Percentiles rank a stretch among this genome's conserved stretches.
Conservation (phyloP, 208 protist species). For the Leishmania mexicana region DNA sequence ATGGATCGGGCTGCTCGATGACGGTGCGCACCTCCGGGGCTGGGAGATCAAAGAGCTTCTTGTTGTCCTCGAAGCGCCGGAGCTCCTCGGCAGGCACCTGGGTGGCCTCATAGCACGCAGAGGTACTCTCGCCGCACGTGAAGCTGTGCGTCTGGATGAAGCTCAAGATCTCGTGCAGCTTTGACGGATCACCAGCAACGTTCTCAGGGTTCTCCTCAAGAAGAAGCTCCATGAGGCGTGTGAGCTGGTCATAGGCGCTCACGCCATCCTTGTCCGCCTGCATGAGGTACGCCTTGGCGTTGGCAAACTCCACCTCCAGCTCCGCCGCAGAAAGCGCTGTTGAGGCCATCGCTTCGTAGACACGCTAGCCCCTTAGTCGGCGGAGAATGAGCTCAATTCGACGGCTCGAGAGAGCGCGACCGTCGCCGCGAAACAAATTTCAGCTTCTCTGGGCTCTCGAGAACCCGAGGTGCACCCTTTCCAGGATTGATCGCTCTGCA, state of each 20-base stretch:
- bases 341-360: conserved; percentile 26
- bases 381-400: background rate
- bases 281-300: conserved; percentile 91
- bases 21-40: conserved; percentile 80
- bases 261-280: conserved; percentile 85
- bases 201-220: conserved; percentile 81
- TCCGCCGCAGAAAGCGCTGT: conserved; percentile 27
- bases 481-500: background rate
- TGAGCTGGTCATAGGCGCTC: conserved; percentile 93
- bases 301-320: conserved; percentile 73
- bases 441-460: background rate
- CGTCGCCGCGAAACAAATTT: background rate
- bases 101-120: conserved; percentile 65
- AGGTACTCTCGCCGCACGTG: conserved; percentile 69
- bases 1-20: conserved; percentile 90
- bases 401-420: background rate
- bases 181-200: conserved; percentile 67
- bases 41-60: conserved; percentile 74
- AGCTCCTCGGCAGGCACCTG: conserved; percentile 68
- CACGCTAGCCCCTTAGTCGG: background rate
- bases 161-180: conserved; percentile 76
- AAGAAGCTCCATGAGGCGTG: conserved; percentile 80
- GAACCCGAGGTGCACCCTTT: background rate
- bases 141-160: conserved; percentile 87
- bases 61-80: conserved; percentile 69